Evolutionary conservation across 176 grass and related monocot species (phyloP), one percentile per base, ranked within the genome.

Genomic region (Tillandsia fasciculata): DNA sequence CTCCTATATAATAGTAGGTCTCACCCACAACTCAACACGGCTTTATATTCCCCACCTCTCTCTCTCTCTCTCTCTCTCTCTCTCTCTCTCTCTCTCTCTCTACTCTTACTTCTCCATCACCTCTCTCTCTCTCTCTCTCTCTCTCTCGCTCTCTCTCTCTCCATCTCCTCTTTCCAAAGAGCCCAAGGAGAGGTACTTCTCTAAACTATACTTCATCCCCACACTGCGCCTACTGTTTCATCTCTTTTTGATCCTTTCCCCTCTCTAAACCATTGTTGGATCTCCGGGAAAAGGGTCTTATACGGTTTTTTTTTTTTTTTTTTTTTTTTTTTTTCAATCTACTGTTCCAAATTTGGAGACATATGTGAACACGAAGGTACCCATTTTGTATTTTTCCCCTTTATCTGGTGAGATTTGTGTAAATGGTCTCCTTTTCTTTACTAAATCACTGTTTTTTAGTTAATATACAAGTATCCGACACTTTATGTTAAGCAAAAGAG

Each of bases 171-270:
- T 4, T 26, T 2, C 9, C 4, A 42, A 42, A 42, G 33, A 42
- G 33, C 33, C 33, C 33, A 42, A 42, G 33, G 33, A 7, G 33
- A 42, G 33, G 33, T 42, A 42, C 33, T 42, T 42, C 33, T 42
- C 0, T 42, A 6, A 6, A 63, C 8, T 63, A 22, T 14, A 20
- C 23, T 63, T 15, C 17, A 22, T 15, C 58, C 7, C 8, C 13
- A 2, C 8, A 69, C 12, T 24, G 42, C 64, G 66, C 10, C 65
- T 26, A 82, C 69, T 68, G 63, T 83, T 77, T 50, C 73, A 59
- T 77, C 69, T 72, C 63, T 83, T 61, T 26, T n/a, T 56, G 81
- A 18, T 69, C 33, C 67, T 74, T 67, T 56, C 14, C 52, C 26
- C 70, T 67, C 71, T 80, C 48, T 26, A 14, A 20, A 58, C 56